These are phyloP conservation scores for Acacia crassicarpa DNA, from an alignment of 306 rosid species.

Conservation along the genomic window DNA sequence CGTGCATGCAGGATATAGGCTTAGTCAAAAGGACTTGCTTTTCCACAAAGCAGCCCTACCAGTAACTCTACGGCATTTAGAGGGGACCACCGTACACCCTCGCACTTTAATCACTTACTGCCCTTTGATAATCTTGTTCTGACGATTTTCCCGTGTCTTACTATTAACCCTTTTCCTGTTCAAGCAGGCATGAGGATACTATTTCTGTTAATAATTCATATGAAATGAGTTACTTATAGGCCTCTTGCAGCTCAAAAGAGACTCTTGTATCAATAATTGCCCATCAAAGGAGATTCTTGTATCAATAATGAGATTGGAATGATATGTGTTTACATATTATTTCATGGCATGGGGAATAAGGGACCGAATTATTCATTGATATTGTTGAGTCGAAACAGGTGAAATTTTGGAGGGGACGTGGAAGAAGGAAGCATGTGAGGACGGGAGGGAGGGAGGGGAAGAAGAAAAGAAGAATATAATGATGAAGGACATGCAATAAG, in stretches of 20 bases:
- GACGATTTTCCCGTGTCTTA: background rate
- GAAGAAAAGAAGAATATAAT: background rate
- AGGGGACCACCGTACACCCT: background rate
- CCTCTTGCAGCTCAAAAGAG: background rate
- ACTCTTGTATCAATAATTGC: too few species aligned
- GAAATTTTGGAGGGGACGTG: background rate
- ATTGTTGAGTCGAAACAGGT: background rate
- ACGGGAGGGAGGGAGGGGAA: background rate
- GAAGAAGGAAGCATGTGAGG: background rate
- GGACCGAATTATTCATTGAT: background rate
- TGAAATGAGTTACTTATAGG: background rate
- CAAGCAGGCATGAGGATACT: background rate
- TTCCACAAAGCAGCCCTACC: slow-evolving; percentile 2
- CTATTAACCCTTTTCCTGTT: background rate
- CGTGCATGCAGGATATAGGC: slow-evolving; percentile 29
- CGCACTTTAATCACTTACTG: background rate
- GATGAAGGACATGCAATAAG: background rate
- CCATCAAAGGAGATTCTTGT: background rate
- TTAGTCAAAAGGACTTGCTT: slow-evolving; percentile 29
- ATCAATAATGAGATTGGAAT: background rate
- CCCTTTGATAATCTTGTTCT: background rate
- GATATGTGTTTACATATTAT: background rate
- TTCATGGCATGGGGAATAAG: background rate
- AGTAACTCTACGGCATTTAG: background rate
- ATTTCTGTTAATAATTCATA: too few species aligned